phyloP scores from a whole-genome alignment of 176 grass and related monocot species.

The Rhipidocladum racemiflorum region DNA sequence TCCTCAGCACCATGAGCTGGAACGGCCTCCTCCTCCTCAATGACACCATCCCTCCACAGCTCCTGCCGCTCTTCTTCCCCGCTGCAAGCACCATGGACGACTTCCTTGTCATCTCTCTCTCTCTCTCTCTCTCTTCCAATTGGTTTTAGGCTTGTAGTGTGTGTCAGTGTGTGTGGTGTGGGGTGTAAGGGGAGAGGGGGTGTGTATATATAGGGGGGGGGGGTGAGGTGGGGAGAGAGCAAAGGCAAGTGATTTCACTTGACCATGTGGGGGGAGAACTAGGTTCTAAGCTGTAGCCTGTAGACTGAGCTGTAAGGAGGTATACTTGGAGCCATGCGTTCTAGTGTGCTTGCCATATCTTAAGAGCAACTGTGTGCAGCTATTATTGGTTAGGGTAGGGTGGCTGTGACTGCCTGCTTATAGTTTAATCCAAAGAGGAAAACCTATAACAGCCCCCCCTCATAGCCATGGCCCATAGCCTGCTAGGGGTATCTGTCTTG shows the following conservation, averaged over 20 bases:
- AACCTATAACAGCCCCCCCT: constrained; percentile 19
- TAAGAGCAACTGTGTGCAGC: constrained; percentile 1
- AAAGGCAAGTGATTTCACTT: constrained; percentile 35
- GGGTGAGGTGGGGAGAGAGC: too few species aligned
- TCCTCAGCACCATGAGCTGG: constrained; percentile 48
- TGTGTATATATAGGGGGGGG: constrained; percentile 42
- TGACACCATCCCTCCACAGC: constrained; percentile 32
- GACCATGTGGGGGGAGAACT: constrained; percentile 38
- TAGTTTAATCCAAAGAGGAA: constrained; percentile 45
- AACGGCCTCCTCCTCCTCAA: constrained; percentile 43
- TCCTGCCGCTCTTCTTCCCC: constrained; percentile 8
- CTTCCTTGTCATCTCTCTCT: constrained; percentile 27
- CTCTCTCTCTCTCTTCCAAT: neutral
- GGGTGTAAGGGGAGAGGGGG: neutral
- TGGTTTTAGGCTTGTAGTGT: constrained; percentile 18
- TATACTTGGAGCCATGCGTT: constrained; percentile 36
- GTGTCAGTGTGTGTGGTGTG: constrained; percentile 10
- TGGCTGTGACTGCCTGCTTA: constrained; percentile 27
- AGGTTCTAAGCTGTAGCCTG: constrained; percentile 49
- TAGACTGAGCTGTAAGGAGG: constrained; percentile 47
- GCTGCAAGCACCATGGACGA: constrained; percentile 14
- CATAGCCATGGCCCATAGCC: constrained; percentile 7
- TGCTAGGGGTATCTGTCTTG: neutral
- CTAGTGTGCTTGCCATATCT: constrained; percentile 37
- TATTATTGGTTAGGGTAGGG: constrained; percentile 29